Conservation (phyloP, 2,329 filamentous ascomycete genomes). For the Celoporthe dispersa region DNA sequence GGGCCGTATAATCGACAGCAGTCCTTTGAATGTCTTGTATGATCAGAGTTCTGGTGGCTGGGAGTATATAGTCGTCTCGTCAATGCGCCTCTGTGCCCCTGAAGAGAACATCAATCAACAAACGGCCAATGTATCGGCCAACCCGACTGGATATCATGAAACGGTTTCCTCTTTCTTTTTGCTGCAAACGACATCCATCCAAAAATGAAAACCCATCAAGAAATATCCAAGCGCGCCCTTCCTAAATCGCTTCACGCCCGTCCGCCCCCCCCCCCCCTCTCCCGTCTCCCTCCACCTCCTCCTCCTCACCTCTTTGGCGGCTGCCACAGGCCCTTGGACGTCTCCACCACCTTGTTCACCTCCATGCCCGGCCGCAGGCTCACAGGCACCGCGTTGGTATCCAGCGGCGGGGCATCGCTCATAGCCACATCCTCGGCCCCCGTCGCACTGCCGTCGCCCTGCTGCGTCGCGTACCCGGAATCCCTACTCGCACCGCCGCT, state of each 20-base stretch:
- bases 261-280: neutral
- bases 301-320: constrained; percentile 25
- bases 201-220: neutral
- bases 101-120: neutral
- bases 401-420: constrained; percentile 46
- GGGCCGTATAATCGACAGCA: neutral
- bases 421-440: constrained; percentile 51
- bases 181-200: neutral
- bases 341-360: constrained; percentile 64
- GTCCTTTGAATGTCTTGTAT: neutral
- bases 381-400: constrained; percentile 47
- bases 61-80: neutral
- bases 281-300: neutral
- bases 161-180: constrained; percentile 5
- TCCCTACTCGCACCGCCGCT: constrained; percentile 42
- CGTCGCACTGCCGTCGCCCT: constrained; percentile 34
- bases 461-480: constrained; percentile 54
- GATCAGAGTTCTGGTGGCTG: neutral
- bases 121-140: constrained; percentile 19
- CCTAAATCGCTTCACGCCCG: neutral
- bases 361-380: constrained; percentile 59
- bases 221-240: neutral
- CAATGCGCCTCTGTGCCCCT: neutral
- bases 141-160: constrained; percentile 29
- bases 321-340: constrained; percentile 67